Conservation (phyloP, 164 flowering plant genomes). For the Amborella trichopoda region DNA sequence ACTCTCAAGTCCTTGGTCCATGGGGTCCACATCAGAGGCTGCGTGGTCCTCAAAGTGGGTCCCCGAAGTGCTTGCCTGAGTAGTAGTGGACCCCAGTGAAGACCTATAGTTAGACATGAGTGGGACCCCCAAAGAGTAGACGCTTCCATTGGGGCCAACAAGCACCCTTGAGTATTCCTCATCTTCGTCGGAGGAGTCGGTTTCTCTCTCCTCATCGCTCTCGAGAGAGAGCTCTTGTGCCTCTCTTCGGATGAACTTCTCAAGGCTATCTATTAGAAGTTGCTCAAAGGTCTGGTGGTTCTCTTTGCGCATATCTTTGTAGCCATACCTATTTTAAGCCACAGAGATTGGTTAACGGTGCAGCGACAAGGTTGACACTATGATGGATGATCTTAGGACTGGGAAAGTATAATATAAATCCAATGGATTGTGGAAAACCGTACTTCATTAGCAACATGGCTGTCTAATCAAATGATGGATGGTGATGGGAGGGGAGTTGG, state of each 20-base stretch:
- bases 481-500: no score
- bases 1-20: conserved; percentile 75
- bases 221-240: conserved; percentile 87
- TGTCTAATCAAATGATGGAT: no score
- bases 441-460: no score
- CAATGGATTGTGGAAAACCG: no score
- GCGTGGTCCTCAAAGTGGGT: no score
- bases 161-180: conserved; percentile 37
- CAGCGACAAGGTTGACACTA: no score
- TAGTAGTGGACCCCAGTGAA: conserved; percentile 10
- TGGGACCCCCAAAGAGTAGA: conserved; percentile 77
- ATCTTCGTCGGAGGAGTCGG: conserved; percentile 51
- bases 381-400: no score
- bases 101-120: conserved; percentile 46
- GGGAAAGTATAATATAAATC: no score
- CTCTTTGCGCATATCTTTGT: conserved; percentile 94
- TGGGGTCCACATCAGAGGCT: no score
- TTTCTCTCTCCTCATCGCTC: conserved; percentile 76
- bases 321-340: conserved; percentile 85
- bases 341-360: no score
- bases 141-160: conserved; percentile 79
- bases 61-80: conserved; percentile 62
- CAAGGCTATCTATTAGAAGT: conserved; percentile 90
- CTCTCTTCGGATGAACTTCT: conserved; percentile 90
- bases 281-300: conserved; percentile 94